phyloP scores from a whole-genome alignment of 2,329 filamentous ascomycete genomes.

The Fusarium cyanostomum region DNA sequence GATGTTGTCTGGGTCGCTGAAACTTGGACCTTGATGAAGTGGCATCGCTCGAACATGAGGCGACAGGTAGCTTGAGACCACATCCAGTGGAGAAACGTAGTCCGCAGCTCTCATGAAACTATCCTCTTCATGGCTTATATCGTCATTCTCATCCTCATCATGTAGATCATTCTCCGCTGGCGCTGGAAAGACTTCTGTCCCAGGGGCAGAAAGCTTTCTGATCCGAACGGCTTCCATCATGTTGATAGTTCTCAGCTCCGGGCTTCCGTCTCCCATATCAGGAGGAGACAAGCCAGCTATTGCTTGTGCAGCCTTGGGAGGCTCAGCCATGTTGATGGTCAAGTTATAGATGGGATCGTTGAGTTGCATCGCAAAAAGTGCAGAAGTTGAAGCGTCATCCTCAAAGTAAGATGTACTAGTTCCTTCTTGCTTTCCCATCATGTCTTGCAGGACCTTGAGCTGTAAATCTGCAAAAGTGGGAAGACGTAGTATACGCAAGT shows the following conservation, averaged over 20 bases:
- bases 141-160: fast-evolving
- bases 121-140: fast-evolving
- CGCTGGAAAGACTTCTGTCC: fast-evolving
- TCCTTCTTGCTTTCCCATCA: neutral
- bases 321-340: neutral
- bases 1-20: neutral
- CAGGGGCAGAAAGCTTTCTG: neutral
- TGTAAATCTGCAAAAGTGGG: neutral
- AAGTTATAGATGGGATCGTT: conserved; percentile 7
- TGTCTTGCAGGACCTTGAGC: neutral
- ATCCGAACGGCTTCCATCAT: neutral
- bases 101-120: neutral
- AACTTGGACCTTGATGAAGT: neutral
- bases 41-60: neutral
- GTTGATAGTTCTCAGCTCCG: neutral
- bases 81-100: neutral
- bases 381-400: neutral
- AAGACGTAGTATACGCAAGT: neutral
- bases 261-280: neutral
- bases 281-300: neutral
- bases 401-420: neutral
- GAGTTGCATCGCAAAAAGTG: conserved; percentile 8
- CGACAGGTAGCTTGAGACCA: neutral
- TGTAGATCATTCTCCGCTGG: fast-evolving
- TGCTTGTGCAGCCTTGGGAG: fast-evolving